These are phyloP conservation scores for Scutellaria baicalensis DNA, from an alignment of 257 asterid genomes.

Conservation along the genomic window DNA sequence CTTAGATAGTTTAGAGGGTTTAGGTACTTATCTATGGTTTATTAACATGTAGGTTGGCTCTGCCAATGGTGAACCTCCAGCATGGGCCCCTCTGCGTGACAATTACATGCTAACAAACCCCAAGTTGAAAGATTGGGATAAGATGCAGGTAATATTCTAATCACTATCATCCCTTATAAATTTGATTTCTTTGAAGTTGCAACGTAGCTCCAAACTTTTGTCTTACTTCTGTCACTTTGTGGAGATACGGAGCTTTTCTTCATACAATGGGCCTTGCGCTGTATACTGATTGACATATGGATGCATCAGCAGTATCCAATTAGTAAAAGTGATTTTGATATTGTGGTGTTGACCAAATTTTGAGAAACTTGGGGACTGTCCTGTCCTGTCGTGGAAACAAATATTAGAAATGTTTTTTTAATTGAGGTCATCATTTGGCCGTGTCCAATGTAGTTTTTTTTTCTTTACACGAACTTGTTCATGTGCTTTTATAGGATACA, in stretches of 20 bases:
- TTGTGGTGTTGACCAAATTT: not conserved
- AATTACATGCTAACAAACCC: conserved; percentile 84
- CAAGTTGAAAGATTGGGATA: conserved; percentile 90
- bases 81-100: conserved; percentile 90
- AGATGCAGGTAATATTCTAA: conserved; percentile 46
- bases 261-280: not conserved
- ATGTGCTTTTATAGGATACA: conserved; percentile 36
- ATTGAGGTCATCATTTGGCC: no score
- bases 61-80: conserved; percentile 51
- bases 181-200: not conserved
- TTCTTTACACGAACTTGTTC: not conserved
- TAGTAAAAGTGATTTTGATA: not conserved
- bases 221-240: not conserved
- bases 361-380: not conserved
- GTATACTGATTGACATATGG: not conserved
- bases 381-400: not conserved
- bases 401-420: not conserved
- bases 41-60: conserved; percentile 42
- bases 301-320: not conserved
- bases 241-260: not conserved
- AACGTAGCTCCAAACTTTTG: not conserved
- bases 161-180: not conserved
- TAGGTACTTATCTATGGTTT: conserved; percentile 3
- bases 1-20: no score
- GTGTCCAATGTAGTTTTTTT: no score